Evolutionary conservation across 2,329 filamentous ascomycete genomes (phyloP), one percentile per base, ranked within the genome.

Genomic region (Bipolaris bicolor): DNA sequence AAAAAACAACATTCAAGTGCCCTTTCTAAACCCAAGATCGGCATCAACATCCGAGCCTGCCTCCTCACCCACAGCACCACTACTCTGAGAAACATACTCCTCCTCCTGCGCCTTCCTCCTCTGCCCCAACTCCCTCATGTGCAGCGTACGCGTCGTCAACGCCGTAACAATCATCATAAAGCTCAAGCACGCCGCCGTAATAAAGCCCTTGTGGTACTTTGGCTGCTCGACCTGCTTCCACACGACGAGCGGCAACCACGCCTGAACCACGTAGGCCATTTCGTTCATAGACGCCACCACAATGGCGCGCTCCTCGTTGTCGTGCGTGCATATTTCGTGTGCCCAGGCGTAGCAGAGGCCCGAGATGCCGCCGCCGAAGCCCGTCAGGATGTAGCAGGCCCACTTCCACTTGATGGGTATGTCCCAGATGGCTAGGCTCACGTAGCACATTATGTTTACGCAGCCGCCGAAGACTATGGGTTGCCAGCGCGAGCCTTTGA

Each of bases 221-320:
- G 87, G 87, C 0, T 82, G 84, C 55, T 89, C 85, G 0, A 86
- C 79, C 67, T 87, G 84, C 74, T 86, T 83, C 87, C 87, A 90
- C 9, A 89, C 81, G 7, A 89, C 69, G 31, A 88, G 79, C 6
- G 88, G 88, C 40, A 91, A 70, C 88, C 88, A 90, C 0, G 87
- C 86, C 67, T 90, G 87, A 41, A 91, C 74, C 1, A 89, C 86
- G 58, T 90, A 89, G 0, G 87, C 87, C 77, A 90, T 83, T 68
- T 88, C 83, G 58, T 90, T 90, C 86, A 90, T 90, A 15, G 80
- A 76, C 0, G 81, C 88, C 0, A 88, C 82, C 0, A 90, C 86
- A 3, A 91, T 77, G 0, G 88, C 87, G 9, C 87, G 78, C 74
- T 90, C 88, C 71, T 90, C 87, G 52, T 87, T 84, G 45, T 88